Base-by-base conservation (phyloP, 2,329 filamentous ascomycete genomes). In the Orbilia quercus region DNA sequence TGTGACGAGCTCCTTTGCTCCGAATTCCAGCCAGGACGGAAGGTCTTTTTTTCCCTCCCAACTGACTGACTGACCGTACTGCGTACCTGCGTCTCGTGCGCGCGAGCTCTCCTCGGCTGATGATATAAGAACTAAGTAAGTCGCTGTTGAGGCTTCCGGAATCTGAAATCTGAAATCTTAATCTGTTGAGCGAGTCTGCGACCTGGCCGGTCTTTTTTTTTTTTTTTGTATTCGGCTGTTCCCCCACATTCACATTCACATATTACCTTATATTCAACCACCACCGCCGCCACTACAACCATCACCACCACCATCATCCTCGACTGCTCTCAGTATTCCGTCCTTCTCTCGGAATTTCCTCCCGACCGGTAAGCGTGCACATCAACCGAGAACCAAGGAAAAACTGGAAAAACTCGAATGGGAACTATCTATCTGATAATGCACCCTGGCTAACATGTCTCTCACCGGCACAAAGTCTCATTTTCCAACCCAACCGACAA, bases 401-500 rank as follows among this genome's bases (percentile, higher is more conserved):
- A 31, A 31, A 31, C 4, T 31, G 9, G 28, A 31, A 31, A 31
- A 31, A 31, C 28, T 31, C 4, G 28, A 31, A 4, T 5, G 28
- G 9, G 9, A 4, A 31, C 28, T 31, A n/a, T n/a, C n/a, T n/a
- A n/a, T n/a, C n/a, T n/a, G n/a, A n/a, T 31, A 9, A 12, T 40
- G 36, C n/a, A 5, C 12, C 11, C 4, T 16, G 11, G 18, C 50
- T 54, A n/a, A 54, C 50, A 36, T 6, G 14, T 2, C 31, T 67
- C 62, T 75, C 75, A 75, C 72, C 77, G 44, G 75, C 70, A 70
- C 51, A 42, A 64, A 64, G 73, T 31, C 28, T 31, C 75, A 77
- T 76, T 73, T 71, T 67, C 77, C 78, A 77, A 77, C 77, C 77
- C 75, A 71, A 76, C 44, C 25, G 9, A 31, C 9, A 31, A 65